Evolutionary conservation across 140 eudicot genomes (phyloP), one percentile per base, ranked within the genome.

Genomic region (Oenanthe javanica): DNA sequence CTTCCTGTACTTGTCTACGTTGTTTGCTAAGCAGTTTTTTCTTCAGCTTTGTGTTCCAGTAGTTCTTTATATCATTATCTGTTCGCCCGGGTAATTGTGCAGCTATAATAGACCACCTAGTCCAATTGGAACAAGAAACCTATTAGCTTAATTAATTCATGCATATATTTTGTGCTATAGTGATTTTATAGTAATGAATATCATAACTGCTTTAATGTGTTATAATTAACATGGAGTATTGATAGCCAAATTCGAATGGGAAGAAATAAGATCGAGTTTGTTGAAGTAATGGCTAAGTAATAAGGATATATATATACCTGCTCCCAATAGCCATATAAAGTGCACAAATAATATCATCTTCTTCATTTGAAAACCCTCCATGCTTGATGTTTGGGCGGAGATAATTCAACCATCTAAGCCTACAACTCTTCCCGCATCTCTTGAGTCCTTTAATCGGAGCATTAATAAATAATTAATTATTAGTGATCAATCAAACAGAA

Each of bases 41-140:
- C 93, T 91, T 91, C 75, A 93, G 91, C 85, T 85, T 90, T 1
- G 98, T 93, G 89, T 93, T 93, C 98, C 98, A 93, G 84, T 93
- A 91, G 83, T 93, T 93, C 84, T 93, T 93, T 69, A 93, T 91
- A 50, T 91, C 98, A 46, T 93, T 93, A 84, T 93, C 98, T 0
- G 98, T 93, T 77, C 98, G 79, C 15, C 98, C 98, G 0, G 95
- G 96, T 73, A 93, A 83, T 81, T 93, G 97, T 72, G 93, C 89
- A 38, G 98, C 98, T 5, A 93, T 93, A 10, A 91, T 82, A 9
- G 98, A 93, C 98, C 98, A 93, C 87, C 98, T 74, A 49, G 79
- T 31, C 78, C 42, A 61, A 70, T 2, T 4, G 0, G 4, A 55
- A 69, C 25, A 49, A 42, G 8, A 77, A 51, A n/a, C 0, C 46